These are phyloP conservation scores for Aegilops bicornis DNA, from an alignment of 176 grass and related monocot genomes.

Conservation along the genomic window DNA sequence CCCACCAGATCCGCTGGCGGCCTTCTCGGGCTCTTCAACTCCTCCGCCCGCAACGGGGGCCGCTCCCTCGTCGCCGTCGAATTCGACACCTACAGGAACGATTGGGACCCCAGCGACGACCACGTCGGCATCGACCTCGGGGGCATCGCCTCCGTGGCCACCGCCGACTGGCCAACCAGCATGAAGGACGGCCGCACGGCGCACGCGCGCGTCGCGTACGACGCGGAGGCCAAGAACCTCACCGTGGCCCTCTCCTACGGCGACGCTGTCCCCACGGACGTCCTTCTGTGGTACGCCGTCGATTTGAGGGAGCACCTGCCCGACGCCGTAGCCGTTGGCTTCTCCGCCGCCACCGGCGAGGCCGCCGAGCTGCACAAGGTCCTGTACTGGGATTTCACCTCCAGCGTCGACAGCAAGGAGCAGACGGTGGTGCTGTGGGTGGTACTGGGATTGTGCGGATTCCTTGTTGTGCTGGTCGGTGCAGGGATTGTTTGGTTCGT, in stretches of 20 bases:
- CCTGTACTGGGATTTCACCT: constrained; percentile 75
- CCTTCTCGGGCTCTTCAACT: constrained; percentile 63
- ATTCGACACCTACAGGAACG: constrained; percentile 71
- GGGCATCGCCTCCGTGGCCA: constrained; percentile 45
- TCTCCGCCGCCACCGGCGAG: constrained; percentile 71
- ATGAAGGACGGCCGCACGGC: constrained; percentile 63
- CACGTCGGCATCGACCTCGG: constrained; percentile 73
- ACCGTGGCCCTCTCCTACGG: constrained; percentile 74
- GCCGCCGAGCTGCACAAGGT: constrained; percentile 69
- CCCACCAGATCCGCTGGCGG: constrained; percentile 56
- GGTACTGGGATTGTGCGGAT: constrained; percentile 26
- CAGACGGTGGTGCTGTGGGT: constrained; percentile 39
- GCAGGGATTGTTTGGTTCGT: constrained; percentile 53
- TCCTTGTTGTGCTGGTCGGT: constrained; percentile 34
- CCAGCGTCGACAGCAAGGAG: constrained; percentile 47
- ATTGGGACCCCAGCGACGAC: constrained; percentile 58
- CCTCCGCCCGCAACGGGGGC: not conserved
- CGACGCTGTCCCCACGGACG: constrained; percentile 18
- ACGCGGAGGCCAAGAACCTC: constrained; percentile 46
- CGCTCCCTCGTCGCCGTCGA: constrained; percentile 62
- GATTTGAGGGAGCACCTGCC: constrained; percentile 60
- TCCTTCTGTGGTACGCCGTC: constrained; percentile 44
- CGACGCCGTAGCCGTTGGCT: constrained; percentile 55
- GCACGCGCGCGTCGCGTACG: constrained; percentile 70
- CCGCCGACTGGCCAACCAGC: constrained; percentile 43